A percentile compares a stretch with the other conserved stretches of the same genome.
Evolutionary conservation across 176 grass and related monocot species (phyloP).

Genomic region (Canna indica): DNA sequence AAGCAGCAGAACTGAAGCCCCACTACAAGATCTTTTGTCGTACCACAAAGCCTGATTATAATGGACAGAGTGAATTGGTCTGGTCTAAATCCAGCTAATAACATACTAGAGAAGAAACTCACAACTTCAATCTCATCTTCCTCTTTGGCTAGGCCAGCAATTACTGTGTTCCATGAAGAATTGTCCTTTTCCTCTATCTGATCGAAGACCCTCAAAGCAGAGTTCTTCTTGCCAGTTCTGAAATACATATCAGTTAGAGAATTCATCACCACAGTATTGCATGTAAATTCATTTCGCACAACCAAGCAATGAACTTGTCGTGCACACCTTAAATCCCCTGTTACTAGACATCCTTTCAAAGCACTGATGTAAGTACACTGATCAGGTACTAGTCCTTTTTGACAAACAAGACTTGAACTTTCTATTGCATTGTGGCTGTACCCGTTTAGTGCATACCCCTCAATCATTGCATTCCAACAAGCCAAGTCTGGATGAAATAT

Average conservation of each 20-base stretch:
- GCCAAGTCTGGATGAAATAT: slow-evolving; percentile 21
- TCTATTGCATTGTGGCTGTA: slow-evolving; percentile 12
- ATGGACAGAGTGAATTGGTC: slow-evolving; percentile 35
- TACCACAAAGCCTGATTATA: slow-evolving; percentile 34
- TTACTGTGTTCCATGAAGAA: slow-evolving; percentile 49
- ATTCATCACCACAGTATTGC: slow-evolving; percentile 41
- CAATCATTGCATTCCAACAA: slow-evolving; percentile 48
- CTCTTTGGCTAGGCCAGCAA: slow-evolving; percentile 26
- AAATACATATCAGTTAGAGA: slow-evolving; percentile 39
- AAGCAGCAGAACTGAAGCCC: slow-evolving; percentile 44
- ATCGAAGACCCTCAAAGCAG: slow-evolving; percentile 22
- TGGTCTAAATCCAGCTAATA: slow-evolving; percentile 18
- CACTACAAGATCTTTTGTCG: slow-evolving; percentile 19
- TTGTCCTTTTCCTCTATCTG: slow-evolving; percentile 30
- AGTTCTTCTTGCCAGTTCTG: slow-evolving; percentile 18
- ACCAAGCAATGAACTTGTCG: slow-evolving; percentile 27
- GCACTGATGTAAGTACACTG: slow-evolving; percentile 32
- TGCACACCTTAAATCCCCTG: background rate
- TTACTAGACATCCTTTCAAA: slow-evolving; percentile 31
- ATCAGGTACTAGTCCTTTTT: slow-evolving; percentile 14
- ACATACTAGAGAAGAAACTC: slow-evolving; percentile 29
- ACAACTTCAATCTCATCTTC: slow-evolving; percentile 22
- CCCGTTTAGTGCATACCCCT: slow-evolving; percentile 27
- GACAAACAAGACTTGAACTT: slow-evolving; percentile 15
- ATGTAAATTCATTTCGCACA: slow-evolving; percentile 30